Evolutionary conservation across 1,139 yeast species (phyloP), one percentile per base, ranked within the genome.

Genomic region (Meyerozyma smithsonii): DNA sequence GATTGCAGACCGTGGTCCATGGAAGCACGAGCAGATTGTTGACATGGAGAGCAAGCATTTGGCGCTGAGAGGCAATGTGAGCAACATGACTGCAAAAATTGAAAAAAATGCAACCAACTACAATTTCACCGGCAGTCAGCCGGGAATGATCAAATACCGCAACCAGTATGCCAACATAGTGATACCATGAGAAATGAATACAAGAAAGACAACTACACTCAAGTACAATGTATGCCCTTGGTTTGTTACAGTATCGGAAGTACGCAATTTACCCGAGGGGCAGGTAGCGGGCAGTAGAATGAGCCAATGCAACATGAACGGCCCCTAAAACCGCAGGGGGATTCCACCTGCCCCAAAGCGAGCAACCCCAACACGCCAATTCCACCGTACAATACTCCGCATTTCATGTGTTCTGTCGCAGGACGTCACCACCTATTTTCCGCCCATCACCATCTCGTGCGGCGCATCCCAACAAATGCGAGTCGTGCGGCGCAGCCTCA

Each of bases 1-100:
- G 49, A 76, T 83, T 37, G 58, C 75, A 28, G 85, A 79, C 42
- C 72, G 79, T 47, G 49, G 47, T 19, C 42, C 46, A 5, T 52
- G 54, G 39, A 52, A 56, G 15, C 62, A 55, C 37, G 55, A 62
- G 36, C 63, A 69, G 15, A 39, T 42, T 25, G 35, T 19, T 10
- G 19, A 16, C 16, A 16, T 20, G n/a, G 16, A 19, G 10, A 17
- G 11, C 32, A 18, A 25, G 20, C 34, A 30, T 4, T 30, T 30
- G 34, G 21, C 12, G 12, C 34, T 21, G 4, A 11, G 15, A n/a
- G 16, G 7, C 14, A 30, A 30, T 18, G 21, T 16, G 2, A 14
- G 8, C n/a, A 16, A 14, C 8, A 11, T n/a, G 8, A 18, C 4
- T 18, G 15, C 34, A 4, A 30, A 30, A 30, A 10, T 18, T n/a